Conservation (phyloP, 2,329 filamentous ascomycete species). For the Arthroderma uncinatum region DNA sequence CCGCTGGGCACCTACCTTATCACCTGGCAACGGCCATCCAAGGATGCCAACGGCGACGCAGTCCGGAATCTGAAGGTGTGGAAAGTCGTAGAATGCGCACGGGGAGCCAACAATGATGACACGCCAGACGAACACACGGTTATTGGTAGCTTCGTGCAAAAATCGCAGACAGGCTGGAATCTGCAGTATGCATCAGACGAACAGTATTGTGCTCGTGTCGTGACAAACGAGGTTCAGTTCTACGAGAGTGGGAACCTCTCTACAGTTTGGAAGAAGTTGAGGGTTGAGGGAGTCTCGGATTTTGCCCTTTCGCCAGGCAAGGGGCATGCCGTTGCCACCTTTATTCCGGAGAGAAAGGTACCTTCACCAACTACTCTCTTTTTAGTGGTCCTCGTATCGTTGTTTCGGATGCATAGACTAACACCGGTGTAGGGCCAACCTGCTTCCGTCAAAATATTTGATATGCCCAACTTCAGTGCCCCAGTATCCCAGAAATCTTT, state of each 20-base stretch:
- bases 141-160: slow-evolving; percentile 86
- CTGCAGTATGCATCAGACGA: slow-evolving; percentile 93
- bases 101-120: slow-evolving; percentile 32
- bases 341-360: slow-evolving; percentile 91
- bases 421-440: slow-evolving; percentile 62
- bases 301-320: slow-evolving; percentile 84
- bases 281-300: slow-evolving; percentile 77
- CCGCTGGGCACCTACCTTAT: slow-evolving; percentile 85
- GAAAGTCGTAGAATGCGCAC: slow-evolving; percentile 58
- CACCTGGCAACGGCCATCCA: slow-evolving; percentile 87
- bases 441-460: slow-evolving; percentile 85
- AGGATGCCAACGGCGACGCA: slow-evolving; percentile 87
- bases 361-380: background rate
- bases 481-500: slow-evolving; percentile 96
- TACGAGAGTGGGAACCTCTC: slow-evolving; percentile 77
- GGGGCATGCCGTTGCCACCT: slow-evolving; percentile 85
- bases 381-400: background rate
- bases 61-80: slow-evolving; percentile 96
- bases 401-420: slow-evolving; percentile 12
- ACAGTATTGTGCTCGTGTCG: slow-evolving; percentile 78
- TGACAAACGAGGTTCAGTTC: slow-evolving; percentile 97
- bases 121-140: slow-evolving; percentile 55
- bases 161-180: slow-evolving; percentile 91
- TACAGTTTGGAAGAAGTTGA: slow-evolving; percentile 90
- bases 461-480: slow-evolving; percentile 71